phyloP scores from a whole-genome alignment of 345 rosid genomes.

The Salix dunnii region DNA sequence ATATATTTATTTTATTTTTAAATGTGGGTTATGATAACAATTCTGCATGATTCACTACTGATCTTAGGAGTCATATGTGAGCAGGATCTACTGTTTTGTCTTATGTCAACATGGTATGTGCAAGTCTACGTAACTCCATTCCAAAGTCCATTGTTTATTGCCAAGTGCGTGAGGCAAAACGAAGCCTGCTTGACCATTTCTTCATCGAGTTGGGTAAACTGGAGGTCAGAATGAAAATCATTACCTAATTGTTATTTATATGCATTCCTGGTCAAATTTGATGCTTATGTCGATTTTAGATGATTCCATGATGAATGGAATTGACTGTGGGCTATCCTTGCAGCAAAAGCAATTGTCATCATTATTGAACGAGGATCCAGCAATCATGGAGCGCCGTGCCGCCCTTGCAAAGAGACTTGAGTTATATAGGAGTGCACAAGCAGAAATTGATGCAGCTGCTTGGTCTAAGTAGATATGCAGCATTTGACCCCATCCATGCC shows the following conservation, averaged over 20 bases:
- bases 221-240: conserved; percentile 49
- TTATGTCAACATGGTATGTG: conserved; percentile 91
- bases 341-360: conserved; percentile 85
- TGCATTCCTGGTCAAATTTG: background rate
- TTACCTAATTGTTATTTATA: background rate
- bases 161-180: conserved; percentile 98
- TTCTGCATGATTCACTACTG: background rate
- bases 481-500: background rate
- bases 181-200: conserved; percentile 89
- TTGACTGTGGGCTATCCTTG: conserved; percentile 10
- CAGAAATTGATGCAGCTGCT: conserved; percentile 84
- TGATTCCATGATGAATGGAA: background rate
- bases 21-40: background rate
- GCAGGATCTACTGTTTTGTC: conserved; percentile 90
- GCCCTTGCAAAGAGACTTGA: conserved; percentile 85
- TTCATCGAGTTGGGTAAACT: conserved; percentile 85
- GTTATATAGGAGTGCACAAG: conserved; percentile 86
- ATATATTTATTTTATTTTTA: too few relatives aligned
- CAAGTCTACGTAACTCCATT: conserved; percentile 77
- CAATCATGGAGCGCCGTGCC: conserved; percentile 87
- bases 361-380: conserved; percentile 91
- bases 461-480: conserved; percentile 71
- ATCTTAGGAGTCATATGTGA: background rate
- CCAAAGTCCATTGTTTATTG: conserved; percentile 93
- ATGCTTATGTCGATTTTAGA: background rate